Percentiles rank a stretch among this genome's conserved stretches.
Conservation (phyloP, 768 basidiomycete genomes). For the Leccinum pellstonianum region DNA sequence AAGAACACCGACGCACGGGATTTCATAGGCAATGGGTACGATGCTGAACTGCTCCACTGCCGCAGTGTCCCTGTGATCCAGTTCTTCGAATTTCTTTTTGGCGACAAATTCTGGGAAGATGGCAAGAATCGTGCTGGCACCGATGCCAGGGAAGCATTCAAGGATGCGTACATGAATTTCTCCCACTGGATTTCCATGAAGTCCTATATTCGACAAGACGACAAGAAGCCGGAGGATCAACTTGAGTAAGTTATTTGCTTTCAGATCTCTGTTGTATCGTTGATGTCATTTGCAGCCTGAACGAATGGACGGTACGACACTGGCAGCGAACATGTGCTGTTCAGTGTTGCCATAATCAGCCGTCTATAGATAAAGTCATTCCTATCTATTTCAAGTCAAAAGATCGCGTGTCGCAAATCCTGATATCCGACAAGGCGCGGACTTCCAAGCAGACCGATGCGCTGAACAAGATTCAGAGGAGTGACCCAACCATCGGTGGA, state of each 20-base stretch:
- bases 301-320: background rate
- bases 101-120: too few species aligned
- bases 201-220: background rate
- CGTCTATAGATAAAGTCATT: background rate
- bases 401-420: background rate
- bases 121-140: too few species aligned
- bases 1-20: too few species aligned
- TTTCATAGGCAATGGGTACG: too few species aligned
- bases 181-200: too few species aligned
- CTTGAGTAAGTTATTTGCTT: background rate
- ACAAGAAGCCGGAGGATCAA: background rate
- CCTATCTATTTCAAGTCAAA: background rate
- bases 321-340: background rate
- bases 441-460: background rate
- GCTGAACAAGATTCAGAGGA: background rate
- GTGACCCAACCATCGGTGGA: background rate
- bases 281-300: background rate
- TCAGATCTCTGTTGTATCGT: background rate
- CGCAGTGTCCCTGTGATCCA: too few species aligned
- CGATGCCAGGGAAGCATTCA: too few species aligned
- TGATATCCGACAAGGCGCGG: background rate
- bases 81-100: too few species aligned
- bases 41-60: too few species aligned
- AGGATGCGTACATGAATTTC: too few species aligned
- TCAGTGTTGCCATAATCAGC: background rate